phyloP scores from a whole-genome alignment of 1,284 basidiomycete genomes.

The Laetiporus sulphureus region DNA sequence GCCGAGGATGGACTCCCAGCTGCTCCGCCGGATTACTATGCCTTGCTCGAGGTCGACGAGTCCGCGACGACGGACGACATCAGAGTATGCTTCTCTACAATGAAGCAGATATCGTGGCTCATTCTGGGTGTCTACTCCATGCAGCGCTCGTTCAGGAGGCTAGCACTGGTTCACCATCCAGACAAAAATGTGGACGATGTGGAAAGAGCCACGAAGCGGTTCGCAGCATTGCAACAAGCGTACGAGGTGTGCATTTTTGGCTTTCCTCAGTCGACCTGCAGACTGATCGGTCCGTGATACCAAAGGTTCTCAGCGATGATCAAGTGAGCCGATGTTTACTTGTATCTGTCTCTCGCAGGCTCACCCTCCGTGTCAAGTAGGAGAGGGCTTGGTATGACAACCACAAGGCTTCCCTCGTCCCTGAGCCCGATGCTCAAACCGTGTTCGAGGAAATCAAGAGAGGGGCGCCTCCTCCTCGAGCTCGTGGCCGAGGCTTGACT shows the following conservation, averaged over 20 bases:
- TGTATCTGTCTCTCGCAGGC: slow-evolving; percentile 1
- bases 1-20: slow-evolving; percentile 22
- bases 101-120: background rate
- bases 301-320: slow-evolving; percentile 82
- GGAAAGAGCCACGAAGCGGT: slow-evolving; percentile 84
- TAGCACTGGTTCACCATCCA: slow-evolving; percentile 84
- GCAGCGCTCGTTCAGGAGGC: slow-evolving; percentile 75
- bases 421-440: slow-evolving; percentile 77
- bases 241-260: slow-evolving; percentile 64
- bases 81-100: slow-evolving; percentile 42
- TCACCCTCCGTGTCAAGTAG: slow-evolving; percentile 40
- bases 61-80: slow-evolving; percentile 84
- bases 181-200: slow-evolving; percentile 83
- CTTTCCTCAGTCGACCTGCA: background rate
- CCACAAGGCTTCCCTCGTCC: slow-evolving; percentile 82
- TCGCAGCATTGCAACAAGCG: slow-evolving; percentile 87
- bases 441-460: slow-evolving; percentile 81
- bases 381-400: slow-evolving; percentile 98
- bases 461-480: slow-evolving; percentile 62
- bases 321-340: slow-evolving; percentile 53
- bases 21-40: slow-evolving; percentile 65
- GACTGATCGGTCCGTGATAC: slow-evolving; percentile 1
- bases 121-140: background rate
- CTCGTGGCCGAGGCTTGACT: slow-evolving; percentile 75
- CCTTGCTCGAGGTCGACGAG: slow-evolving; percentile 73